Base-by-base conservation (phyloP, 1,284 basidiomycete species). In the Apiotrichum gamsii region DNA sequence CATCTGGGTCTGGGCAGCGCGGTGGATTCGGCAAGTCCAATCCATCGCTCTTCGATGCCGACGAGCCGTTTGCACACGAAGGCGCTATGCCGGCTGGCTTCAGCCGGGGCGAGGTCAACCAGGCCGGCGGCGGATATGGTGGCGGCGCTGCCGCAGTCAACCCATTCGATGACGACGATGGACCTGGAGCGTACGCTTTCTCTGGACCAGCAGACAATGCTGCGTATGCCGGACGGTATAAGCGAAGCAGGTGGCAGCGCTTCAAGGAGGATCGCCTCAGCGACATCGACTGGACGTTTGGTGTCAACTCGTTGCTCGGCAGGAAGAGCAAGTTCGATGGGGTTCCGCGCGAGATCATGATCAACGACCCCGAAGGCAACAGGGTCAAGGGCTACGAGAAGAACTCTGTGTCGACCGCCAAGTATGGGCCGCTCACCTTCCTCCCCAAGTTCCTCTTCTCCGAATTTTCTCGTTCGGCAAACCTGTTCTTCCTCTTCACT, bases 401-500 rank as follows among this genome's bases (percentile, higher is more conserved):
- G 38, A 99, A 99, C 72, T 85, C 85, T 54, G 84, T 98, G 42
- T 88, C 84, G 36, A 97, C 95, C 18, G 90, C 85, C 77, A 98
- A 98, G 73, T 99, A 97, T 75, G 96, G 93, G 64, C 58, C 85
- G 30, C 78, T 79, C 28, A 88, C 88, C 0, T 98, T 98, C 72
- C 57, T 91, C 10, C 91, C 90, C 42, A 97, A 96, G 72, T 99
- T 98, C 75, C 72, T 98, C 49, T 79, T 80, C 51, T 89, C 90
- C 94, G 61, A 61, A 83, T 72, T 58, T 46, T 54, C 75, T 85
- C 94, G 95, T 80, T 97, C 96, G 67, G 95, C 95, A 60, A 98
- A 99, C 71, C 54, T 98, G 52, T 99, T 99, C 78, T 98, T 99
- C 80, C 77, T 99, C 52, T 98, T 98, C 77, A n/a, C n/a, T n/a